A percentile compares a stretch with the other conserved stretches of the same genome.
Conservation (phyloP, 2,329 filamentous ascomycete species). For the Nectriaceae sp. region DNA sequence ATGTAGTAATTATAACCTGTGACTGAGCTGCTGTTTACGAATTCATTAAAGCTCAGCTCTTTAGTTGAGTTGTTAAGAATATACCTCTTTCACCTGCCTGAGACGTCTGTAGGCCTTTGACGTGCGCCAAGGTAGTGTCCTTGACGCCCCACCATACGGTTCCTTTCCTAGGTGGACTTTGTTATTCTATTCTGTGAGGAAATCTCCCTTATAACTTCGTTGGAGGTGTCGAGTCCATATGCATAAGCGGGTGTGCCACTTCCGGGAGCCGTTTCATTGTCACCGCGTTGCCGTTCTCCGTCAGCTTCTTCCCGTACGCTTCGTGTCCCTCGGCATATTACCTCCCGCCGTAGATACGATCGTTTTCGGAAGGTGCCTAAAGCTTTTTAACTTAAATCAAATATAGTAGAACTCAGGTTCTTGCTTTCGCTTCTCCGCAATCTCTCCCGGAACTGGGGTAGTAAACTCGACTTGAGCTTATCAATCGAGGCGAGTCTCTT, state of each 20-base stretch:
- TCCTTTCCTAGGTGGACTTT: too few species aligned
- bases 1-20: too few species aligned
- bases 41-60: too few species aligned
- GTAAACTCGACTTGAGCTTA: constrained; percentile 33
- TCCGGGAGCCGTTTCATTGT: constrained; percentile 47
- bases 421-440: constrained; percentile 1
- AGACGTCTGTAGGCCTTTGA: too few species aligned
- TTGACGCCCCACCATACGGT: too few species aligned
- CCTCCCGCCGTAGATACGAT: constrained; percentile 45
- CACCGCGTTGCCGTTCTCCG: constrained; percentile 46
- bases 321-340: constrained; percentile 50
- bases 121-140: too few species aligned
- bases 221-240: too few species aligned
- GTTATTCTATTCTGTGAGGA: too few species aligned
- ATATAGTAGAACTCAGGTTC: constrained; percentile 29
- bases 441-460: constrained; percentile 6
- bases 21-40: too few species aligned
- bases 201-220: too few species aligned
- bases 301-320: constrained; percentile 44
- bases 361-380: constrained; percentile 35
- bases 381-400: constrained; percentile 37
- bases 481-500: constrained; percentile 43
- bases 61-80: too few species aligned
- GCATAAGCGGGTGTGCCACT: constrained; percentile 52
- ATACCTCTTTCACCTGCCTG: too few species aligned